phyloP scores from a whole-genome alignment of 345 rosid species.

The Salix suchowensis region DNA sequence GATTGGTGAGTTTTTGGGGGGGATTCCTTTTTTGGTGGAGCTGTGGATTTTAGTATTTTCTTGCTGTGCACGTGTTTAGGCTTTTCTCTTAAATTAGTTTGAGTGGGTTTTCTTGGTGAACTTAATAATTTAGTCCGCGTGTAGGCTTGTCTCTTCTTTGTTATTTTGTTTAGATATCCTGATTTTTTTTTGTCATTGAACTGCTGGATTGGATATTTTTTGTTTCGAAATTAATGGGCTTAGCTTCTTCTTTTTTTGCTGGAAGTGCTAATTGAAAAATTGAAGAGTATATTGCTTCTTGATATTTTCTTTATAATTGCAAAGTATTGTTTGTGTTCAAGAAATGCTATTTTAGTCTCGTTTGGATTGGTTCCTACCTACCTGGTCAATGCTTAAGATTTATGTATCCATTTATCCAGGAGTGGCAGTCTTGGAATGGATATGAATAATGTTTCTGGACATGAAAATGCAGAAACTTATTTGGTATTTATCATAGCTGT shows the following conservation, averaged over 20 bases:
- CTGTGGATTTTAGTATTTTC: neutral
- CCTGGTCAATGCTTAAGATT: neutral
- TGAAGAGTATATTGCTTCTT: neutral
- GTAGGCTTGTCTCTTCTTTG: neutral
- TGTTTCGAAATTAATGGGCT: neutral
- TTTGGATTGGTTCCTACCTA: neutral
- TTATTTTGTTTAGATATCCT: neutral
- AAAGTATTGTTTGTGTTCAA: neutral
- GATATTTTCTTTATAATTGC: neutral
- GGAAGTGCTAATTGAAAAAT: neutral
- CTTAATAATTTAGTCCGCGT: neutral
- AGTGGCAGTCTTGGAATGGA: slow-evolving; percentile 44
- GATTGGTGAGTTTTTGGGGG: neutral
- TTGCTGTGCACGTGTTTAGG: neutral
- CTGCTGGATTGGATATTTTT: neutral
- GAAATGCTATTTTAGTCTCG: neutral
- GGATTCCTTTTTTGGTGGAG: neutral
- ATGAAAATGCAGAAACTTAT: slow-evolving; percentile 31
- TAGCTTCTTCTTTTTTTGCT: neutral
- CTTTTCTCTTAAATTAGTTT: neutral
- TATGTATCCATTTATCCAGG: neutral
- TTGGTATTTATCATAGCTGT: slow-evolving; percentile 21
- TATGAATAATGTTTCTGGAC: slow-evolving; percentile 32
- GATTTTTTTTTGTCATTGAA: neutral
- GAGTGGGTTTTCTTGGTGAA: neutral